Evolutionary conservation across 2,329 filamentous ascomycete species (phyloP).

Genomic region (Eutypa lata): DNA sequence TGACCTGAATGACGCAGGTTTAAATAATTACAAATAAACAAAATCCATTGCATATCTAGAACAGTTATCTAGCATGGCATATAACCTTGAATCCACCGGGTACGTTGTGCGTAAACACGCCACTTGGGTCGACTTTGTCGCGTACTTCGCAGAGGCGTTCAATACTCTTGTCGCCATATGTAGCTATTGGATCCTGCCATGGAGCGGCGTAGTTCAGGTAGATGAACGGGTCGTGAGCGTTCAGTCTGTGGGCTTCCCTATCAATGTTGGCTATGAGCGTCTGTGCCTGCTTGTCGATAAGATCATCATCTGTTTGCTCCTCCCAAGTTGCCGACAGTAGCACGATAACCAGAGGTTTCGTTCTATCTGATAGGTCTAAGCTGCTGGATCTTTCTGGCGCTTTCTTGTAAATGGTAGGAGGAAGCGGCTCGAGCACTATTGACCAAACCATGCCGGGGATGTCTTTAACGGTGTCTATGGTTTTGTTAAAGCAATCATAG

Average conservation of each 20-base stretch:
- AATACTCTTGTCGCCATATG: constrained; percentile 4
- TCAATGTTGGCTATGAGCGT: neutral
- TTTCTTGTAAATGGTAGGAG: constrained; percentile 3
- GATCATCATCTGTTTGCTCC: neutral
- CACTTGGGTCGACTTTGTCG: constrained; percentile 3
- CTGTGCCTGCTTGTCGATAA: neutral
- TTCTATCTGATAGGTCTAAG: constrained; percentile 3
- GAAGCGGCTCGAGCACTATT: constrained; percentile 5
- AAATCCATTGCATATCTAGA: too few relatives aligned
- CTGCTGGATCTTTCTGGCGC: neutral
- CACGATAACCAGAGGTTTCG: neutral
- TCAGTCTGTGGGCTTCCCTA: neutral
- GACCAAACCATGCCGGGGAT: constrained; percentile 3
- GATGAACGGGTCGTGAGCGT: constrained; percentile 2
- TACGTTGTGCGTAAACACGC: constrained; percentile 1
- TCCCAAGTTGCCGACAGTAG: constrained; percentile 1
- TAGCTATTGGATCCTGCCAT: constrained; percentile 5
- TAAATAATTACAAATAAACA: too few relatives aligned
- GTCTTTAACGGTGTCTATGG: neutral
- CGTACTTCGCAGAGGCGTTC: neutral
- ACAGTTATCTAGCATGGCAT: neutral
- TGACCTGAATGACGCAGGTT: too few relatives aligned
- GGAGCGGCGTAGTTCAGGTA: constrained; percentile 9
- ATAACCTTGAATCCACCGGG: constrained; percentile 4
- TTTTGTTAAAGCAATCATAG: neutral